Percentiles rank a stretch among this genome's conserved stretches.
Conservation (phyloP, 1,284 basidiomycete genomes). For the Ceratobasidium theobromae region DNA sequence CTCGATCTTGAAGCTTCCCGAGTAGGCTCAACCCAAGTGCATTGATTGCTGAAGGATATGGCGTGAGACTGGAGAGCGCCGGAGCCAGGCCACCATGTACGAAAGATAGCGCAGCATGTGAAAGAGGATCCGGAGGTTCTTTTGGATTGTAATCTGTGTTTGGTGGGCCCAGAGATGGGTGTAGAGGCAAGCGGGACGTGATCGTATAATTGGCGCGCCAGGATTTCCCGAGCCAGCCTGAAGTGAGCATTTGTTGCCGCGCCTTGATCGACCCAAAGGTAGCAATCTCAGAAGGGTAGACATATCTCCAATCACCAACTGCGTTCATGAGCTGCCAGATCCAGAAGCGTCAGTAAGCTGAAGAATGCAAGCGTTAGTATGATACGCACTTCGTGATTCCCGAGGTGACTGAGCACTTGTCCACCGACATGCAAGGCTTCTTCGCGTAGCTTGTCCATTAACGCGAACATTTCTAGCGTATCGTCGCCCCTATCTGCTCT, state of each 20-base stretch:
- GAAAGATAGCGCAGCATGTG: slow-evolving; percentile 78
- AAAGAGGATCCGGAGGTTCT: slow-evolving; percentile 50
- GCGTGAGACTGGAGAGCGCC: slow-evolving; percentile 65
- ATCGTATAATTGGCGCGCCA: slow-evolving; percentile 88
- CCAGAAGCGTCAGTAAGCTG: slow-evolving; percentile 37
- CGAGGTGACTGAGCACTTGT: slow-evolving; percentile 71
- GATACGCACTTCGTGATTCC: slow-evolving; percentile 75
- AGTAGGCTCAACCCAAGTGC: slow-evolving; percentile 66
- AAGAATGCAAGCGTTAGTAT: background rate
- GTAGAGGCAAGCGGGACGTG: slow-evolving; percentile 76
- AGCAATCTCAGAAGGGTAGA: slow-evolving; percentile 73
- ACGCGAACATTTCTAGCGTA: slow-evolving; percentile 76
- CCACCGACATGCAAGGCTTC: slow-evolving; percentile 73
- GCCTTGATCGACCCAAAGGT: slow-evolving; percentile 72
- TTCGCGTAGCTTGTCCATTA: slow-evolving; percentile 79
- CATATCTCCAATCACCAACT: slow-evolving; percentile 77
- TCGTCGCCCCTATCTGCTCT: slow-evolving; percentile 67
- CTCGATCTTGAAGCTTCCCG: slow-evolving; percentile 59
- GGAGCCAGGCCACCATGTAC: slow-evolving; percentile 86
- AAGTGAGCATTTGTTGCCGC: slow-evolving; percentile 70
- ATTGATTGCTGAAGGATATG: slow-evolving; percentile 83
- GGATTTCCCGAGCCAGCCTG: slow-evolving; percentile 76
- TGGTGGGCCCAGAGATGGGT: slow-evolving; percentile 65
- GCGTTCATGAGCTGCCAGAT: slow-evolving; percentile 65
- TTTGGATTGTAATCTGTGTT: slow-evolving; percentile 68